Evolutionary conservation across 345 rosid genomes (phyloP).

Genomic region (Clarkia xantiana): DNA sequence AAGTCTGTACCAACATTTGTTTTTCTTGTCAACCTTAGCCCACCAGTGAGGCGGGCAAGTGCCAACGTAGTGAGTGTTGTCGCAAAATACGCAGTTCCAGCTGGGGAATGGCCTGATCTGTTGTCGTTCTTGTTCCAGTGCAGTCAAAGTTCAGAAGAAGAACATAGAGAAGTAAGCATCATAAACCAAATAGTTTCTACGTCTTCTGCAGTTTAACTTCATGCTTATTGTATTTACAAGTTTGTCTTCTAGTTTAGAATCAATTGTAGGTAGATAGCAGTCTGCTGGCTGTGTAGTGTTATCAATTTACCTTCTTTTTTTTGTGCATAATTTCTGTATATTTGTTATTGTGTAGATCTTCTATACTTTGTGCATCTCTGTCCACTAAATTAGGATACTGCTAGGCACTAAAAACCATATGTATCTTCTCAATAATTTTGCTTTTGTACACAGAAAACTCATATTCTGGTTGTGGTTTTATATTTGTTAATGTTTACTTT

Average conservation of each 20-base stretch:
- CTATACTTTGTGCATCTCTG: no score
- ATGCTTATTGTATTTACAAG: not conserved
- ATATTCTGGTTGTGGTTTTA: slow-evolving; percentile 1
- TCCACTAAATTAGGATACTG: no score
- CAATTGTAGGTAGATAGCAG: no score
- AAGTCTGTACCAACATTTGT: not conserved
- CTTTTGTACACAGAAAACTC: not conserved
- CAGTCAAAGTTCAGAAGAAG: slow-evolving; percentile 94
- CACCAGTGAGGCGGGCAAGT: slow-evolving; percentile 92
- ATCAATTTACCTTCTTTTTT: no score
- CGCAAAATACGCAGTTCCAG: slow-evolving; percentile 88
- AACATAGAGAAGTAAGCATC: slow-evolving; percentile 73
- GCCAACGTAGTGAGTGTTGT: slow-evolving; percentile 93
- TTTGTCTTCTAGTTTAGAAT: no score
- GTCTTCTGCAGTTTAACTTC: not conserved
- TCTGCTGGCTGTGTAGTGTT: no score
- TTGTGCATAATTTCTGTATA: no score
- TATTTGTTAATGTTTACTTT: slow-evolving; percentile 11
- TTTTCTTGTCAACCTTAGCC: slow-evolving; percentile 24
- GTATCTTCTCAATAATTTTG: no score
- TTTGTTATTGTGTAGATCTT: no score
- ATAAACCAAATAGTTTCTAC: not conserved
- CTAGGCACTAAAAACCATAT: no score
- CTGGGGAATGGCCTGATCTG: slow-evolving; percentile 97
- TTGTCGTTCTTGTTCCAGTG: slow-evolving; percentile 81